A percentile compares a stretch with the other conserved stretches of the same genome.
These are phyloP conservation scores for Scheffersomyces cryptocercus DNA, from an alignment of 1,139 yeast genomes.

Conservation along the genomic window DNA sequence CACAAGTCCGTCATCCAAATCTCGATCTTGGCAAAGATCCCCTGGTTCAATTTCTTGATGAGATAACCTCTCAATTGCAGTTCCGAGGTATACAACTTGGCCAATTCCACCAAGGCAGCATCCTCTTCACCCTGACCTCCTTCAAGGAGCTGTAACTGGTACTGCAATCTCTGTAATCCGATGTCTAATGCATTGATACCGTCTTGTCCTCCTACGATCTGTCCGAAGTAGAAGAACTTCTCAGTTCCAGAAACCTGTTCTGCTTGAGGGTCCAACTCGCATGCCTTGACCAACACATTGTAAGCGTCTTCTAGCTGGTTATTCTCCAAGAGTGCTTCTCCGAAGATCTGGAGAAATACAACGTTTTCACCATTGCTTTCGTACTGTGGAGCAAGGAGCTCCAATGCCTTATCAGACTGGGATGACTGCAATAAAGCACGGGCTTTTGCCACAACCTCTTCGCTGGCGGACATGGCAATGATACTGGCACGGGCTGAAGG, in stretches of 20 bases:
- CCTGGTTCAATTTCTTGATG: slow-evolving; percentile 62
- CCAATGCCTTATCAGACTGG: slow-evolving; percentile 44
- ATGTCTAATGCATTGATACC: slow-evolving; percentile 67
- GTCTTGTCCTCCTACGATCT: slow-evolving; percentile 78
- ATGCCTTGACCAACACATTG: slow-evolving; percentile 59
- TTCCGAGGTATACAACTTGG: slow-evolving; percentile 30
- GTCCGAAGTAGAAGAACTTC: slow-evolving; percentile 88
- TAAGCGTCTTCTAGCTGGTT: slow-evolving; percentile 81
- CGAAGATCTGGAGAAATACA: slow-evolving; percentile 46
- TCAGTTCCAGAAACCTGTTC: slow-evolving; percentile 53
- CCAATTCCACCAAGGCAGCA: slow-evolving; percentile 24
- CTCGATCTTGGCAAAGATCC: slow-evolving; percentile 83
- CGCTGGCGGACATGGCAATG: too few relatives aligned
- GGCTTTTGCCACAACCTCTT: slow-evolving; percentile 18
- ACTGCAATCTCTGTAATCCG: slow-evolving; percentile 58
- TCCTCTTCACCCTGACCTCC: slow-evolving; percentile 27
- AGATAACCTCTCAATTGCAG: slow-evolving; percentile 37
- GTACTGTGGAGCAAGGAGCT: slow-evolving; percentile 31
- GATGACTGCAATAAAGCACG: slow-evolving; percentile 37
- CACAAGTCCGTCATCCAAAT: slow-evolving; percentile 99
- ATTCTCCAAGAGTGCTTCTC: slow-evolving; percentile 76
- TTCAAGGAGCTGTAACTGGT: slow-evolving; percentile 33
- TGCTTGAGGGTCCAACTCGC: slow-evolving; percentile 71
- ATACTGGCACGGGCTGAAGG: too few relatives aligned
- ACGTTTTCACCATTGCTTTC: slow-evolving; percentile 30